Percentiles rank a stretch among this genome's conserved stretches.
Evolutionary conservation across 2,329 filamentous ascomycete genomes (phyloP).

Genomic region (Helotiales sp.): DNA sequence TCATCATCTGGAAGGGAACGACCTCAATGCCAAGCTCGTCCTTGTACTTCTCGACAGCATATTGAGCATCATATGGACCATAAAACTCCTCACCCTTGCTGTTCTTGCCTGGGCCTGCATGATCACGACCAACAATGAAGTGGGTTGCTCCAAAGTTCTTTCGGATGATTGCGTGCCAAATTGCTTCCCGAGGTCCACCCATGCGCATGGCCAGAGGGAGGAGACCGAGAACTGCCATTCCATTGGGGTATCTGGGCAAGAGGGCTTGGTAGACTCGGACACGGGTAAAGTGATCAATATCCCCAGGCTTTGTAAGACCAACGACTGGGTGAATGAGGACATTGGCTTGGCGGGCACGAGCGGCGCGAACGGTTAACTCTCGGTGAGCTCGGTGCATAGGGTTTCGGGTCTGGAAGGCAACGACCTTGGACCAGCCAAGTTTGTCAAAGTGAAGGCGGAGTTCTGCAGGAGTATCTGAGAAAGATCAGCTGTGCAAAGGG

Average conservation of each 20-base stretch:
- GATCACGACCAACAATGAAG: constrained; percentile 98
- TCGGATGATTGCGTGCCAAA: constrained; percentile 99
- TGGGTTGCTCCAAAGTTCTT: constrained; percentile 99
- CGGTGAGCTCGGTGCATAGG: constrained; percentile 99
- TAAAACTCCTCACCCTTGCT: constrained; percentile 97
- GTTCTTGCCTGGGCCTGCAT: constrained; percentile 98
- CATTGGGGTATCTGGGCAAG: constrained; percentile 94
- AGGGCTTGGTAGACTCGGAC: constrained; percentile 98
- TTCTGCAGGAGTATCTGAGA: constrained; percentile 83
- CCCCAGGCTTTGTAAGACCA: constrained; percentile 96
- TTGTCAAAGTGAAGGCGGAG: constrained; percentile 97
- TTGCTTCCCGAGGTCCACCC: constrained; percentile 95
- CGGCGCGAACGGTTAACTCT: constrained; percentile 95
- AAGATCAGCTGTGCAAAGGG: neutral
- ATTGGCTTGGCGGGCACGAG: constrained; percentile 93
- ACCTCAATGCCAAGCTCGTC: constrained; percentile 98
- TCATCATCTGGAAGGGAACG: constrained; percentile 99
- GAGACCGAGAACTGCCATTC: constrained; percentile 96
- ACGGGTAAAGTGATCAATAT: constrained; percentile 99
- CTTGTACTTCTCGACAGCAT: constrained; percentile 94
- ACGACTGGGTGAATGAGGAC: constrained; percentile 99
- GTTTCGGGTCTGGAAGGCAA: constrained; percentile 98
- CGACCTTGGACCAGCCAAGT: constrained; percentile 96
- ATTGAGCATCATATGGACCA: constrained; percentile 95
- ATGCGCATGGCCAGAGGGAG: constrained; percentile 98